Base-by-base conservation (phyloP, 1,139 yeast genomes). In the Taiozyma sp. region DNA sequence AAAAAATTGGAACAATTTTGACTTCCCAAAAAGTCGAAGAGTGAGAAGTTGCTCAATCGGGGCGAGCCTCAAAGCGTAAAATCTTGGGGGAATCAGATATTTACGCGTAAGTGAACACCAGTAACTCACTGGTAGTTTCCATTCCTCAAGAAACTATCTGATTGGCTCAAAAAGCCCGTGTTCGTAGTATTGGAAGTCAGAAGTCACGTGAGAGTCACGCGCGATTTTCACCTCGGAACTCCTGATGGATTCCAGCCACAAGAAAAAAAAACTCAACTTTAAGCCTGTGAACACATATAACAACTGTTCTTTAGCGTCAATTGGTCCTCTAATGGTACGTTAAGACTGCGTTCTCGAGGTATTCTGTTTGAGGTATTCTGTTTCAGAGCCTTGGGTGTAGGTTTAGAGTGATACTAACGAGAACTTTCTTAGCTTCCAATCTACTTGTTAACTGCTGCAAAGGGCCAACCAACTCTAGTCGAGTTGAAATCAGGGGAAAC, bases 401-500 rank as follows among this genome's bases (percentile, higher is more conserved):
- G 14, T 19, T 10, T 19, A 5, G 13, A 22, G 4, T 19, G 24
- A 19, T 24, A 43, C 46, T 44, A 44, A 38, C 41, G 1, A 32
- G 36, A 19, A 19, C 24, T 13, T 19, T 19, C 8, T 2, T 61
- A 75, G 99, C 81, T 93, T 58, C 99, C 99, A 43, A 76, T 93
- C 64, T 91, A 91, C 61, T 76, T 95, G 58, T 79, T 95, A 61
- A 90, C 95, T 50, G 89, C 97, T 51, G 92, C 97, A 23, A 92
- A 90, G 69, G 93, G 91, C 54, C 92, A 89, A 65, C 89, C 91
- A 42, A 79, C 93, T 65, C 79, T 87, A 65, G 91, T 95, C 51
- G 99, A 93, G 70, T 80, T 95, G 67, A 95, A 95, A 69, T 85
- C 87, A 52, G 97, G 98, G 36, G 97, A 90, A 65, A 84, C 95